Evolutionary conservation across 768 basidiomycete genomes (phyloP).

Genomic region (Tricholoma sp.): DNA sequence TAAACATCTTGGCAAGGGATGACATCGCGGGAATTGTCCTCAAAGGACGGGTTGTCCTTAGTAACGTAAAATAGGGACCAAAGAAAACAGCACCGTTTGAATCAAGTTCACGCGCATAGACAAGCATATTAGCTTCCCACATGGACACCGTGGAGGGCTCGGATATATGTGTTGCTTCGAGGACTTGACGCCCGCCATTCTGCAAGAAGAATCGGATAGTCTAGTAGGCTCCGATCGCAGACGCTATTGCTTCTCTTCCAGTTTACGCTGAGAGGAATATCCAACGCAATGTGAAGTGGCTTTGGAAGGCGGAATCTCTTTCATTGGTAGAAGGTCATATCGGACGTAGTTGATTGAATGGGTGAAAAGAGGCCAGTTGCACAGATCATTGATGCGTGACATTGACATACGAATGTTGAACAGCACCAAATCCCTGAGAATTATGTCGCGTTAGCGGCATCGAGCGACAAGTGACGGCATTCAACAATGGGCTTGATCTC

Average conservation of each 20-base stretch:
- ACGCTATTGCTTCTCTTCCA: slow-evolving; percentile 6
- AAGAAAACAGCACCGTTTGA: not conserved
- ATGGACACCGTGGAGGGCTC: not conserved
- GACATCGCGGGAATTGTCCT: not conserved
- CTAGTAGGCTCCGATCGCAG: slow-evolving; percentile 18
- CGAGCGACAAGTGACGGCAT: not conserved
- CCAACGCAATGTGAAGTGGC: not conserved
- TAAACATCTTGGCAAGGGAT: not conserved
- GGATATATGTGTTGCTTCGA: not conserved
- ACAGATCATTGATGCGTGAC: not conserved
- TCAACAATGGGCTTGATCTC: not conserved
- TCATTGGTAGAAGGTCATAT: not conserved
- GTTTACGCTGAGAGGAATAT: slow-evolving; percentile 7
- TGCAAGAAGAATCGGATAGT: slow-evolving; percentile 11
- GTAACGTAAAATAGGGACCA: not conserved
- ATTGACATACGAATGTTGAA: not conserved
- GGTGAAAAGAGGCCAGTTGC: slow-evolving; percentile 2
- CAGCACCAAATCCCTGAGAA: slow-evolving; percentile 2
- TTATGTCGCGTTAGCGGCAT: not conserved
- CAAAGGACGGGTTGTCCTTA: not conserved
- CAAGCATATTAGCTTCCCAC: not conserved
- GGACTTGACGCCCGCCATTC: not conserved
- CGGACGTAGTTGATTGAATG: not conserved
- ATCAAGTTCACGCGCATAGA: not conserved
- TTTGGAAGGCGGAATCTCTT: not conserved